Percentiles rank a stretch among this genome's conserved stretches.
Evolutionary conservation across 2,329 filamentous ascomycete genomes (phyloP).

Genomic region (Epicoccum nigrum): DNA sequence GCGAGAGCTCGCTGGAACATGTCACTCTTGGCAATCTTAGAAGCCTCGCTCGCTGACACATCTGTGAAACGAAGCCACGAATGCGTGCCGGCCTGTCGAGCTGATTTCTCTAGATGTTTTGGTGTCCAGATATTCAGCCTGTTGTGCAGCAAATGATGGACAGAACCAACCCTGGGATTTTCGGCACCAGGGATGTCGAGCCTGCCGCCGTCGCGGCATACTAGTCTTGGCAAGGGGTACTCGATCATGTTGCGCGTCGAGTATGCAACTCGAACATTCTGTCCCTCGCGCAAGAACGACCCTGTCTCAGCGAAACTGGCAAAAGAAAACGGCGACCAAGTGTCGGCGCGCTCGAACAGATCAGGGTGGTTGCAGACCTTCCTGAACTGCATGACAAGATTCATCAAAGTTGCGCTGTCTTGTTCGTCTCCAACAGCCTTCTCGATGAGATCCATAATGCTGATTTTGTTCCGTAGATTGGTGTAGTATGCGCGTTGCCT

Average conservation of each 20-base stretch:
- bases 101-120: constrained; percentile 73
- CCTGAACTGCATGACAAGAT: constrained; percentile 98
- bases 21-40: constrained; percentile 70
- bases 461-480: constrained; percentile 94
- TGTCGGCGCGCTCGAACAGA: constrained; percentile 93
- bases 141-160: constrained; percentile 75
- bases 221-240: constrained; percentile 77
- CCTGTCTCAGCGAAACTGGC: constrained; percentile 93
- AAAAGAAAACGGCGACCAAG: constrained; percentile 81
- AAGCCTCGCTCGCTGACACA: constrained; percentile 73
- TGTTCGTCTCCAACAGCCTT: constrained; percentile 95
- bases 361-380: constrained; percentile 99
- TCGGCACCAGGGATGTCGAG: constrained; percentile 74
- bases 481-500: constrained; percentile 92
- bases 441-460: constrained; percentile 97
- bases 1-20: constrained; percentile 76
- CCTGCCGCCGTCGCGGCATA: constrained; percentile 82
- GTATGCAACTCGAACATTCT: constrained; percentile 79
- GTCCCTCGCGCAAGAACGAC: constrained; percentile 90
- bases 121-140: constrained; percentile 91
- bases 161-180: constrained; percentile 80
- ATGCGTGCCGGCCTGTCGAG: constrained; percentile 69
- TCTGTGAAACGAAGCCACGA: constrained; percentile 91
- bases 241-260: constrained; percentile 87
- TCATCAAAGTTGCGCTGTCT: constrained; percentile 96